Base-by-base conservation (phyloP, 805 yeast genomes). In the Yarrowia bubula region DNA sequence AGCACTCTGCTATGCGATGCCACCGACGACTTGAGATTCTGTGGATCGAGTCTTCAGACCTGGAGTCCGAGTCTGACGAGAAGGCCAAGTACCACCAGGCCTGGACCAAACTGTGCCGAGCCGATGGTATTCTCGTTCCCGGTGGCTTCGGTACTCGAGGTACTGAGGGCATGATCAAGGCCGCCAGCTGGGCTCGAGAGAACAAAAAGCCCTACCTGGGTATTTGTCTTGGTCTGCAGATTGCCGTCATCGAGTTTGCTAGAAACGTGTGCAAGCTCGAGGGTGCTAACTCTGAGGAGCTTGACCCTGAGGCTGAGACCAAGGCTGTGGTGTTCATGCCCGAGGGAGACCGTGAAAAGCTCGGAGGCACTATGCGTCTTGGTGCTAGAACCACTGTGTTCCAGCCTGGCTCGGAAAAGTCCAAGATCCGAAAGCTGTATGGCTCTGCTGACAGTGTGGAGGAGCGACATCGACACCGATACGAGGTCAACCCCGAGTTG, bases 341-440 rank as follows among this genome's bases (percentile, higher is more conserved):
- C 48, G 99, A 95, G 78, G 92, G 93, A 68, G 96, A 92, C 78
- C 93, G 92, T 80, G 86, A 89, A 71, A 91, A 90, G 76, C 83
- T 95, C 81, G 99, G 99, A 69, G 99, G 99, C 70, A 93, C 98
- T 61, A 95, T 95, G 99, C 88, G 99, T 81, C 84, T 95, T 71
- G 99, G 99, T 71, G 82, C 91, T 69, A 92, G 97, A 78, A 86
- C 92, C 70, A 92, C 98, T 43, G 84, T 83, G 69, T 95, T 95
- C 82, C 86, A 84, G 72, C 79, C 79, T 15, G 85, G 81, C 68
- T 78, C 89, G 55, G 87, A 87, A 68, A 80, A 86, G 84, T 84
- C 90, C 55, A 82, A 80, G 68, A 84, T 95, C 72, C 86, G 89
- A 77, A 83, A 85, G 77, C 81, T 93, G 64, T 93, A 93, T 75